phyloP scores from a whole-genome alignment of 2,329 filamentous ascomycete species.

The Lasiodiplodia sp. region DNA sequence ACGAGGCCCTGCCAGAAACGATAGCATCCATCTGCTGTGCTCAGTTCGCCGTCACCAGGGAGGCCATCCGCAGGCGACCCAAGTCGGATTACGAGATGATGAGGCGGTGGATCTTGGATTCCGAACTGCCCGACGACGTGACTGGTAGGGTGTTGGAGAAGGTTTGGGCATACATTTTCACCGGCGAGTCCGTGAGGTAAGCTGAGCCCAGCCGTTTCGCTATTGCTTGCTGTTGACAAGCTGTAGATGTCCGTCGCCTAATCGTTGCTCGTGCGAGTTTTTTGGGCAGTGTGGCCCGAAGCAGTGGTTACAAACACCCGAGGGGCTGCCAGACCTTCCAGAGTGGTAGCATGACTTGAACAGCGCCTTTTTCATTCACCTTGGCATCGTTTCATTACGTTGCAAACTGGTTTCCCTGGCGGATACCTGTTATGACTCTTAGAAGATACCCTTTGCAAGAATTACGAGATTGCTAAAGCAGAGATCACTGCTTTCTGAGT shows the following conservation, averaged over 20 bases:
- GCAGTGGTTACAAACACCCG: too few relatives aligned
- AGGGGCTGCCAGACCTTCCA: background rate
- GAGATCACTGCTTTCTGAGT: too few relatives aligned
- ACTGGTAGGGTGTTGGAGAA: conserved; percentile 33
- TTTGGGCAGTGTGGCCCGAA: too few relatives aligned
- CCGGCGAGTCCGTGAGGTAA: conserved; percentile 29
- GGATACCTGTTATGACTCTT: too few relatives aligned
- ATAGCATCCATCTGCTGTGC: conserved; percentile 32
- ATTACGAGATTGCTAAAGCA: too few relatives aligned
- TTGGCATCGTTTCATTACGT: too few relatives aligned
- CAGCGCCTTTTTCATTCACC: too few relatives aligned
- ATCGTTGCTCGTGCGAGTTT: too few relatives aligned
- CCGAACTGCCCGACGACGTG: conserved; percentile 30
- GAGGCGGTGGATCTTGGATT: conserved; percentile 30
- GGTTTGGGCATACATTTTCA: conserved; percentile 32
- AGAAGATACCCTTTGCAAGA: too few relatives aligned
- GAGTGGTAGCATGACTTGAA: too few relatives aligned
- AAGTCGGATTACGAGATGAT: conserved; percentile 28
- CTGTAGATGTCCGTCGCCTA: too few relatives aligned
- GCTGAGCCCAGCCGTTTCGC: background rate
- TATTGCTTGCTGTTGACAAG: background rate
- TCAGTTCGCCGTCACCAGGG: conserved; percentile 33
- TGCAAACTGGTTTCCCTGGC: too few relatives aligned
- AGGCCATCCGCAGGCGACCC: conserved; percentile 16
- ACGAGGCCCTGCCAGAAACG: conserved; percentile 19